A percentile compares a stretch with the other conserved stretches of the same genome.
phyloP scores from a whole-genome alignment of 2,329 filamentous ascomycete species.

The Coniochaeta sp. region DNA sequence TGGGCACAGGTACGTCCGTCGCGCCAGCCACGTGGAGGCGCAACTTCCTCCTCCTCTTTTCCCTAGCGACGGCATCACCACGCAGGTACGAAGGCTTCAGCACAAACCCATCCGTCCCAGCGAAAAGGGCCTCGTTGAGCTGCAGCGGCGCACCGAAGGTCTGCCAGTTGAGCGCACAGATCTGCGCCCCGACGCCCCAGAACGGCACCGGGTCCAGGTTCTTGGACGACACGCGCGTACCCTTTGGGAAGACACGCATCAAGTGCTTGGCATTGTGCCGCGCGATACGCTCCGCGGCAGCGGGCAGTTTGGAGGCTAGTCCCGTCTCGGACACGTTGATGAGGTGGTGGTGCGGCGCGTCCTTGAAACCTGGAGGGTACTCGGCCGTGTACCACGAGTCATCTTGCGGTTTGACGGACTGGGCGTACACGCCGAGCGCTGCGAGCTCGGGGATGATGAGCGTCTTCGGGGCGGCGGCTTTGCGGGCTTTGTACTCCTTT shows the following conservation, averaged over 20 bases:
- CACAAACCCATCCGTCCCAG: conserved; percentile 56
- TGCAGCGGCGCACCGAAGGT: conserved; percentile 59
- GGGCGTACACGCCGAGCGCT: conserved; percentile 59
- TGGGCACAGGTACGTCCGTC: conserved; percentile 49
- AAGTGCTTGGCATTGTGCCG: conserved; percentile 56
- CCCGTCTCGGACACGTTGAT: conserved; percentile 63
- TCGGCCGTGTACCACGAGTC: conserved; percentile 55
- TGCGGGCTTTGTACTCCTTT: conserved; percentile 44
- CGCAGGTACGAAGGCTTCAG: conserved; percentile 56
- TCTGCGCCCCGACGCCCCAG: conserved; percentile 61
- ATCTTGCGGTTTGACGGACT: conserved; percentile 60
- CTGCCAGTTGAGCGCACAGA: conserved; percentile 65
- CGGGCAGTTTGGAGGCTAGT: conserved; percentile 42
- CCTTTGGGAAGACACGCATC: conserved; percentile 66
- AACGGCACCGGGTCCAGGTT: conserved; percentile 57
- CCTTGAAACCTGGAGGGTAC: conserved; percentile 30
- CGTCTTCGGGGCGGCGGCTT: conserved; percentile 35
- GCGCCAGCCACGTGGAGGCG: conserved; percentile 55
- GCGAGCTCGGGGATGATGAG: conserved; percentile 58
- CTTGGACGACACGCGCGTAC: conserved; percentile 57
- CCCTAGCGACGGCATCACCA: conserved; percentile 41
- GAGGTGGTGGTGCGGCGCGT: conserved; percentile 56
- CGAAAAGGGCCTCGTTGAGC: conserved; percentile 61
- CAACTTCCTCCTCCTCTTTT: conserved; percentile 37
- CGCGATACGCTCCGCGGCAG: conserved; percentile 38